A percentile compares a stretch with the other conserved stretches of the same genome.
Evolutionary conservation across 306 rosid species (phyloP).

Genomic region (Cotoneaster glaucophyllus): DNA sequence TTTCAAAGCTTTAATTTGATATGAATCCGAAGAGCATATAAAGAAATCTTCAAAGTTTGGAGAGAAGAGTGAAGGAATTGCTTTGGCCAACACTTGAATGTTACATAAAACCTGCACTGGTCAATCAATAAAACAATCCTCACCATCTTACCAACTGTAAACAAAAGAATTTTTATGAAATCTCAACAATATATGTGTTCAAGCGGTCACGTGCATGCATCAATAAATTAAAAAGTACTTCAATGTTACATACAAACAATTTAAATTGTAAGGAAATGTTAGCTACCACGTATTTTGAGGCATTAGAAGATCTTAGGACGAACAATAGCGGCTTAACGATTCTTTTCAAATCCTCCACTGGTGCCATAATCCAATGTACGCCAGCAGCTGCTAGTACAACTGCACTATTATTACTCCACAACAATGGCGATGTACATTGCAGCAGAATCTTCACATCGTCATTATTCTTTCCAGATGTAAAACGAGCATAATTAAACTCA

Average conservation of each 20-base stretch:
- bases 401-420: slow-evolving; percentile 96
- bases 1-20: slow-evolving; percentile 81
- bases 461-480: slow-evolving; percentile 46
- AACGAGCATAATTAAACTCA: slow-evolving; percentile 43
- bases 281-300: slow-evolving; percentile 85
- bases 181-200: background rate
- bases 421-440: slow-evolving; percentile 81
- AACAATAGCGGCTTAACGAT: slow-evolving; percentile 88
- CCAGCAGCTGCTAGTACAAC: slow-evolving; percentile 93
- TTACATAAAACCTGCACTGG: slow-evolving; percentile 74
- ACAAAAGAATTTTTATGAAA: background rate
- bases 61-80: slow-evolving; percentile 80
- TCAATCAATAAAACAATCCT: slow-evolving; percentile 27
- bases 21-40: slow-evolving; percentile 73
- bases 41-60: slow-evolving; percentile 75
- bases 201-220: background rate
- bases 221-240: background rate
- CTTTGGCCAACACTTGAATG: slow-evolving; percentile 93
- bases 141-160: slow-evolving; percentile 3
- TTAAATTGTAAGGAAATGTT: slow-evolving; percentile 14
- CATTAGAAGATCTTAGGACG: slow-evolving; percentile 68
- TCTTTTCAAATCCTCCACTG: slow-evolving; percentile 48
- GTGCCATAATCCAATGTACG: slow-evolving; percentile 93
- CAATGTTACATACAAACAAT: background rate
- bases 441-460: slow-evolving; percentile 79